Evolutionary conservation across 495 filamentous ascomycete species (phyloP).

Genomic region (Neurospora sp.): DNA sequence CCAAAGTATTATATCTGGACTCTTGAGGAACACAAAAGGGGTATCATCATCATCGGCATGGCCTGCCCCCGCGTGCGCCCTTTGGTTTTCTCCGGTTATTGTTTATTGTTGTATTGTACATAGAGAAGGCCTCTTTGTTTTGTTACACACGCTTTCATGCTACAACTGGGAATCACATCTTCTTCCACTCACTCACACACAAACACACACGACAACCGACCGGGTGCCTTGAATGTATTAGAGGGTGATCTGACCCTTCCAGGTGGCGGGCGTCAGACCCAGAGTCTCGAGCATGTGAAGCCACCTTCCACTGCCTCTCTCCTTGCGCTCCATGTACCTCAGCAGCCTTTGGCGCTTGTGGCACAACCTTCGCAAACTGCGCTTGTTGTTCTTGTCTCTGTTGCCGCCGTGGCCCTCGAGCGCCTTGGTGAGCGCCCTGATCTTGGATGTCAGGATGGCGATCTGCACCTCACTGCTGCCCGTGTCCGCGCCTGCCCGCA

Average conservation of each 20-base stretch:
- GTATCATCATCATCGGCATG: neutral
- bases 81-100: constrained; percentile 8
- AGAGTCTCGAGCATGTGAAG: constrained; percentile 68
- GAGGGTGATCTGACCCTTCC: constrained; percentile 75
- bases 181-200: neutral
- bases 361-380: constrained; percentile 73
- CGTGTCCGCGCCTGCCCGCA: constrained; percentile 78
- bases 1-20: constrained; percentile 2
- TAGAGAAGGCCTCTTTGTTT: constrained; percentile 16
- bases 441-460: constrained; percentile 93
- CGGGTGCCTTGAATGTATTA: constrained; percentile 26
- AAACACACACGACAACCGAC: constrained; percentile 1
- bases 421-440: constrained; percentile 61
- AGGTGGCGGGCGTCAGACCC: constrained; percentile 77
- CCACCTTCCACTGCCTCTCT: constrained; percentile 85
- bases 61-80: neutral
- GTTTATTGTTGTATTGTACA: constrained; percentile 27
- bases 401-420: constrained; percentile 43
- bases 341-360: constrained; percentile 85
- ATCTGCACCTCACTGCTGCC: constrained; percentile 93
- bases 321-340: constrained; percentile 75
- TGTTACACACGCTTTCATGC: neutral
- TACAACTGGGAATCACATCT: constrained; percentile 3
- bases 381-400: constrained; percentile 86
- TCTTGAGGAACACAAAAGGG: constrained; percentile 2